Evolutionary conservation across 2,329 filamentous ascomycete species (phyloP).

Genomic region (Alternaria sp.): DNA sequence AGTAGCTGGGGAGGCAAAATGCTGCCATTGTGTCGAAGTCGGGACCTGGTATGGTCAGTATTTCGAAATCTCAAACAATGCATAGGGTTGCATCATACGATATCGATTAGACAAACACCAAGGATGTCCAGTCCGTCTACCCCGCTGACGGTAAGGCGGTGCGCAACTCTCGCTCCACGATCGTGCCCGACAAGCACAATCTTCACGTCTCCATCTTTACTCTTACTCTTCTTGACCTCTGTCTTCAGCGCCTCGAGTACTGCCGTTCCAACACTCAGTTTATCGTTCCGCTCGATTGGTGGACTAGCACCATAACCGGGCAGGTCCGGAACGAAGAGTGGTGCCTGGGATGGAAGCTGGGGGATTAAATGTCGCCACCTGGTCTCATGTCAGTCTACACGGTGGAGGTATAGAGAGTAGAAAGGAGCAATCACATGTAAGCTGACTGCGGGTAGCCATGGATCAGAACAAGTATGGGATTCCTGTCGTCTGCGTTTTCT

Average conservation of each 20-base stretch:
- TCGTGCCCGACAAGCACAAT: constrained; percentile 63
- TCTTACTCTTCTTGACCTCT: constrained; percentile 25
- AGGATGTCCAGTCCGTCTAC: constrained; percentile 51
- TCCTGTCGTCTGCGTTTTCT: constrained; percentile 31
- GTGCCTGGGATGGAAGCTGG: constrained; percentile 33
- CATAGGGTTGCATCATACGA: constrained; percentile 24
- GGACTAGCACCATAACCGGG: constrained; percentile 45
- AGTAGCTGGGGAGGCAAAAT: constrained; percentile 49
- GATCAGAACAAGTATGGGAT: constrained; percentile 42
- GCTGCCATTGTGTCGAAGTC: constrained; percentile 62
- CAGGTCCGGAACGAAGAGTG: constrained; percentile 44
- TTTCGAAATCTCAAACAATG: background rate
- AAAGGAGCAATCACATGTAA: constrained; percentile 31
- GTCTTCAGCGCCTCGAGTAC: constrained; percentile 36
- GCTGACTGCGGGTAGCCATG: constrained; percentile 47
- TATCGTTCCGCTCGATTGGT: constrained; percentile 38
- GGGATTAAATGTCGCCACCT: constrained; percentile 48
- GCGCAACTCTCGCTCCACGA: constrained; percentile 64
- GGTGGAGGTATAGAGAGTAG: background rate
- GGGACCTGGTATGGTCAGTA: constrained; percentile 53
- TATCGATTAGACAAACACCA: constrained; percentile 43
- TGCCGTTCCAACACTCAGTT: constrained; percentile 37
- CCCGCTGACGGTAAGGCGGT: constrained; percentile 62
- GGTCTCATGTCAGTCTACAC: background rate
- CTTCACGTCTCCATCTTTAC: constrained; percentile 19